These are phyloP conservation scores for Penicillium canescens DNA, from an alignment of 495 filamentous ascomycete genomes.

Conservation along the genomic window DNA sequence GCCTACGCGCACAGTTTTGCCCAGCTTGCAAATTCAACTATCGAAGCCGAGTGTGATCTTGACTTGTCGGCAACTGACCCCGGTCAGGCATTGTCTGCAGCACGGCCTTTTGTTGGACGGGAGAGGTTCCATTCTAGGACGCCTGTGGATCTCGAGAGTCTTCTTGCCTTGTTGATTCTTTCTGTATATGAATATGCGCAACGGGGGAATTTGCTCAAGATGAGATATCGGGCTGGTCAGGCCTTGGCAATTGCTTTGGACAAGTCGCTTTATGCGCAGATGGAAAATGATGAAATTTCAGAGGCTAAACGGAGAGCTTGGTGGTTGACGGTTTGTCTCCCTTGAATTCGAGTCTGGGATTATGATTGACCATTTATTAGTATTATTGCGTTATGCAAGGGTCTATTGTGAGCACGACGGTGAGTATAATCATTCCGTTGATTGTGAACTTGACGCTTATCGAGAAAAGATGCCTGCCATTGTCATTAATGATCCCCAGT, in stretches of 20 bases:
- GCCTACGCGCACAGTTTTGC: conserved; percentile 56
- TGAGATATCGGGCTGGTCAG: conserved; percentile 59
- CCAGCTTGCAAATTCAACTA: conserved; percentile 51
- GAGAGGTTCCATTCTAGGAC: conserved; percentile 51
- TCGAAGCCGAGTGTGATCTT: conserved; percentile 58
- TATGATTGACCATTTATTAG: conserved; percentile 27
- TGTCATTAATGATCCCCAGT: conserved; percentile 56
- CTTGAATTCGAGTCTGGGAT: neutral
- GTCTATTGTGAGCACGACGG: conserved; percentile 60
- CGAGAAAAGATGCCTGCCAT: conserved; percentile 48
- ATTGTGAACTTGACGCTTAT: conserved; percentile 9
- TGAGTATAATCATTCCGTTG: conserved; percentile 26
- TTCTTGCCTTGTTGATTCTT: conserved; percentile 56
- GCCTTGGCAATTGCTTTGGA: conserved; percentile 56
- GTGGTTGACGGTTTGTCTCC: conserved; percentile 59
- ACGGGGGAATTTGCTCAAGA: conserved; percentile 61
- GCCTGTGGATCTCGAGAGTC: conserved; percentile 54
- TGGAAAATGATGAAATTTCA: conserved; percentile 46
- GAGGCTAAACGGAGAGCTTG: conserved; percentile 58
- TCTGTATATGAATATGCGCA: conserved; percentile 63
- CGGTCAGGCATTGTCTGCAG: conserved; percentile 49
- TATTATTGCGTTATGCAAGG: conserved; percentile 61
- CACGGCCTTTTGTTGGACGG: conserved; percentile 42
- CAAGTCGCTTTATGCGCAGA: conserved; percentile 49
- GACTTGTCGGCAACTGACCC: conserved; percentile 54